A percentile compares a stretch with the other conserved stretches of the same genome.
phyloP scores from a whole-genome alignment of 352 stramenopile genomes.

The Thalassiosira livingstoniorum region DNA sequence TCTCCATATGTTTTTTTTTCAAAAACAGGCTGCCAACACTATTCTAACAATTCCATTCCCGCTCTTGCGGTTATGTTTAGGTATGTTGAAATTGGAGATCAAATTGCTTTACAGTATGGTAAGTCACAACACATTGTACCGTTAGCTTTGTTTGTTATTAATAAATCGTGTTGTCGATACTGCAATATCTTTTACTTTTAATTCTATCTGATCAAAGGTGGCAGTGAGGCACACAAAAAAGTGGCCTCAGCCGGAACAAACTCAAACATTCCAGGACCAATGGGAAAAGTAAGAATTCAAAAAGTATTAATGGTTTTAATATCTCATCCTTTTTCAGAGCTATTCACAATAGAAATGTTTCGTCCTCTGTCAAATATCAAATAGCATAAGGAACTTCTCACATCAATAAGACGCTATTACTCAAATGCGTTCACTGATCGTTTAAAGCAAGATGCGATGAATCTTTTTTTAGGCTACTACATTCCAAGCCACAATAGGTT shows the following conservation, averaged over 20 bases:
- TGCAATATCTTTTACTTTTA: too few relatives aligned
- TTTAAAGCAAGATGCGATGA: slow-evolving; percentile 99
- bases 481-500: slow-evolving; percentile 47
- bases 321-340: too few relatives aligned
- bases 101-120: slow-evolving; percentile 99
- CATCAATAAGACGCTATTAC: slow-evolving; percentile 98
- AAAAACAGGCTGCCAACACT: background rate
- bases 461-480: slow-evolving; percentile 95
- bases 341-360: slow-evolving; percentile 7
- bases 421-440: slow-evolving; percentile 99
- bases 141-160: too few relatives aligned
- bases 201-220: too few relatives aligned
- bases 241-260: slow-evolving; percentile 89
- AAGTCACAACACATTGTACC: too few relatives aligned
- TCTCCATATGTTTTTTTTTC: background rate
- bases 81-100: slow-evolving; percentile 98
- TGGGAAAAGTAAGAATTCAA: slow-evolving; percentile 71
- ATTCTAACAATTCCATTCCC: background rate
- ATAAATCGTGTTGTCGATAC: too few relatives aligned
- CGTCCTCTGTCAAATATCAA: slow-evolving; percentile 82
- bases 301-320: too few relatives aligned
- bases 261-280: slow-evolving; percentile 74
- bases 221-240: slow-evolving; percentile 99
- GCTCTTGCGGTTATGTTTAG: slow-evolving; percentile 1
- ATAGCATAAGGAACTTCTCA: slow-evolving; percentile 95